Evolutionary conservation across 306 rosid genomes (phyloP).

Genomic region (Prunus padus): DNA sequence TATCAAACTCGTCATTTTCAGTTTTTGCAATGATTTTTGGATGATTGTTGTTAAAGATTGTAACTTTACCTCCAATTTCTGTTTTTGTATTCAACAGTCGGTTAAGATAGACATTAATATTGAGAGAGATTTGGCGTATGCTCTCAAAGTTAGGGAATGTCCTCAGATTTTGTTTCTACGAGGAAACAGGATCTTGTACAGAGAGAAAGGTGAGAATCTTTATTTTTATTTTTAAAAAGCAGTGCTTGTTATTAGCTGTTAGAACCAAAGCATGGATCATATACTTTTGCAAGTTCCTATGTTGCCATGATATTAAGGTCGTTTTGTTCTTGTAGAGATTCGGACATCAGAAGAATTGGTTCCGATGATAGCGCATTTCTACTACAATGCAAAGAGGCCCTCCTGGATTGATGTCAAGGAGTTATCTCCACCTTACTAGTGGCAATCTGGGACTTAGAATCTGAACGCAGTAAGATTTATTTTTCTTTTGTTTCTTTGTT

Average conservation of each 20-base stretch:
- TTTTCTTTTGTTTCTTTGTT: neutral
- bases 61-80: neutral
- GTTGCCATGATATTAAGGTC: slow-evolving; percentile 3
- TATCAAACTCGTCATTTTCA: neutral
- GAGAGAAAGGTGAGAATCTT: slow-evolving; percentile 82
- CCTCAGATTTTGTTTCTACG: slow-evolving; percentile 78
- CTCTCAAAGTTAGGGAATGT: slow-evolving; percentile 71
- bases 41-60: neutral
- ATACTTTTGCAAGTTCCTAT: neutral
- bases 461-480: neutral
- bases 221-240: neutral
- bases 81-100: slow-evolving; percentile 39
- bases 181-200: slow-evolving; percentile 72
- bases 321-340: slow-evolving; percentile 42
- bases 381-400: slow-evolving; percentile 88
- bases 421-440: slow-evolving; percentile 34
- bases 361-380: slow-evolving; percentile 89
- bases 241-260: no score
- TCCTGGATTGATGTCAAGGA: slow-evolving; percentile 69
- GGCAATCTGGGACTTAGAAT: neutral
- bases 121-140: slow-evolving; percentile 90
- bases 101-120: slow-evolving; percentile 84
- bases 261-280: neutral
- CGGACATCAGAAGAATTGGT: slow-evolving; percentile 76
- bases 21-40: neutral